Evolutionary conservation across 805 yeast genomes (phyloP).

Genomic region (Hanseniaspora valbyensis): DNA sequence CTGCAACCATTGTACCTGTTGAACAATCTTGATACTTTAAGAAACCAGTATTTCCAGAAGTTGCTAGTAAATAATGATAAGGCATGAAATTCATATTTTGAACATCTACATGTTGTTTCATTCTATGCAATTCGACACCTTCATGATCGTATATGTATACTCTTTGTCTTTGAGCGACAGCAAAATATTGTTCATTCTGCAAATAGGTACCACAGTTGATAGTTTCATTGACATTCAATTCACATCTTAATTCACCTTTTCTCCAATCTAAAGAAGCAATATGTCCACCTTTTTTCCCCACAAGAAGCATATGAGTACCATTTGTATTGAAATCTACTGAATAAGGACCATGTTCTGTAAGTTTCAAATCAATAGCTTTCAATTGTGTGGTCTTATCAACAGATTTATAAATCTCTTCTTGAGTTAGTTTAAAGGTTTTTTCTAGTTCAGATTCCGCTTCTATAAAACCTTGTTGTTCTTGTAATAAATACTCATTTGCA

Average conservation of each 20-base stretch:
- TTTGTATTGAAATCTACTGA: conserved; percentile 68
- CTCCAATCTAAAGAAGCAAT: conserved; percentile 95
- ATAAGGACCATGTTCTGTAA: conserved; percentile 81
- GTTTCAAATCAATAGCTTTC: conserved; percentile 61
- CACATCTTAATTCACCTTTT: conserved; percentile 69
- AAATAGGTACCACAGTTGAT: conserved; percentile 81
- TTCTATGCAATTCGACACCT: conserved; percentile 84
- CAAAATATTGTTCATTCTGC: conserved; percentile 87
- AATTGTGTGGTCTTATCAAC: conserved; percentile 69
- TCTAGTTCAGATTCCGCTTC: conserved; percentile 94
- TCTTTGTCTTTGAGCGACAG: conserved; percentile 93
- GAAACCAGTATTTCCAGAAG: conserved; percentile 83
- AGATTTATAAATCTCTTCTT: conserved; percentile 59
- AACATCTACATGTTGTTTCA: conserved; percentile 81
- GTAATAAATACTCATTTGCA: conserved; percentile 70
- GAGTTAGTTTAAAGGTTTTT: conserved; percentile 73
- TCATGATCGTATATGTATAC: conserved; percentile 82
- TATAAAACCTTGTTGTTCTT: conserved; percentile 73
- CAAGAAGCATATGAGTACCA: conserved; percentile 74
- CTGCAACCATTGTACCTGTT: conserved; percentile 78
- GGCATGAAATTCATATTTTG: conserved; percentile 80
- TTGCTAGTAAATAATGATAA: conserved; percentile 75
- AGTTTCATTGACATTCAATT: conserved; percentile 76
- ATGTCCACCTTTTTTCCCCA: conserved; percentile 80
- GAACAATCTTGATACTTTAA: conserved; percentile 90